phyloP scores from a whole-genome alignment of 768 basidiomycete genomes.

The Gymnopilus junonius region DNA sequence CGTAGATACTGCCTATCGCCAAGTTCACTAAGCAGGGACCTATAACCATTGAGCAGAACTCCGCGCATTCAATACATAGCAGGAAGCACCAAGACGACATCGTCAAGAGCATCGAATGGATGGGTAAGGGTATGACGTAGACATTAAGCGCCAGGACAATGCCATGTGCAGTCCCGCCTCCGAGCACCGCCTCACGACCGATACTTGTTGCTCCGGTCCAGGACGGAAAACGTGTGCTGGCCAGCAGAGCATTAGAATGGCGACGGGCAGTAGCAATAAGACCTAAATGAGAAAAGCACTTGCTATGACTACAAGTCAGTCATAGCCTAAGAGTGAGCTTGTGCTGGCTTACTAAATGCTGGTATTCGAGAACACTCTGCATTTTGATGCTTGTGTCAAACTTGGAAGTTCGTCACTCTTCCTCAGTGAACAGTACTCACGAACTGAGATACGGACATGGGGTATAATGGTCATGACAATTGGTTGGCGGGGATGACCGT shows the following conservation, averaged over 20 bases:
- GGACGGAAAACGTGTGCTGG: conserved; percentile 9
- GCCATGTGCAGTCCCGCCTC: neutral
- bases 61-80: neutral
- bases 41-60: neutral
- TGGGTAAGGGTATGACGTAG: conserved; percentile 13
- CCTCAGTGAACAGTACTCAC: neutral
- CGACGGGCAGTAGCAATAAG: neutral
- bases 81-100: conserved; percentile 4
- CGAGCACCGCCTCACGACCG: conserved; percentile 15
- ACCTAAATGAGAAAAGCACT: neutral
- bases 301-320: conserved; percentile 3
- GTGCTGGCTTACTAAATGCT: neutral
- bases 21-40: neutral
- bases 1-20: neutral
- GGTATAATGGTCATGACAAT: neutral
- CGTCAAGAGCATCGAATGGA: conserved; percentile 2
- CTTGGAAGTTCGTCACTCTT: neutral
- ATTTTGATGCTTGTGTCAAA: neutral
- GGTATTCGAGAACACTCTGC: neutral
- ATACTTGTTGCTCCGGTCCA: conserved; percentile 4
- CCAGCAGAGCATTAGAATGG: neutral
- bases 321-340: neutral
- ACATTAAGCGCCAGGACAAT: conserved; percentile 1
- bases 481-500: neutral
- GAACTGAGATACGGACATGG: neutral